Evolutionary conservation across 208 protist species (phyloP), one percentile per base, ranked within the genome.

Genomic region (Wallacemonas collosoma): DNA sequence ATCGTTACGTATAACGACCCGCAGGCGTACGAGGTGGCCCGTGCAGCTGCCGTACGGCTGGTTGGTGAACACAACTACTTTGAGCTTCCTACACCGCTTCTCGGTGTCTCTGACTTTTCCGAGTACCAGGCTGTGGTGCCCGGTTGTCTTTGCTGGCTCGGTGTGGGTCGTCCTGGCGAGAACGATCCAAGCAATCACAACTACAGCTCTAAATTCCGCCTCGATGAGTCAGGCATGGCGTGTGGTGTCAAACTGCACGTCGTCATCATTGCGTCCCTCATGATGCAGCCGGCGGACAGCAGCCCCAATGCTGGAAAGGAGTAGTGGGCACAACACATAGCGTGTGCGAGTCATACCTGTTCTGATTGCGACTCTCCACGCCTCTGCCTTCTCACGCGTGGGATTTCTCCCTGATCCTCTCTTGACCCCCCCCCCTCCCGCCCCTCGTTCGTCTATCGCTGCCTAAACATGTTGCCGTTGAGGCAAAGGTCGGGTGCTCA

Each of bases 1-100:
- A 94, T 94, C 48, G 79, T 94, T 43, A 94, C 89, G 26, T 90
- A 88, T 75, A 94, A 94, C 66, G 84, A 94, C 56, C 79, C 84
- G 6, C 73, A 76, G 65, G 89, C 89, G 15, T 94, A 87, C 72
- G 85, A 88, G 38, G 62, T 91, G 54, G 81, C 82, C 0, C 81
- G 72, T 73, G 69, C 56, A 9, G 80, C 83, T n/a, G 86, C 86
- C 0, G 67, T 79, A 6, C 70, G 80, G 4, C 67, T 94, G 1
- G 77, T 91, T 26, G 85, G 81, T 4, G 82, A 77, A 43, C 36
- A 2, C 9, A 79, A 88, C 60, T 88, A 85, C 62, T 66, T 84
- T 12, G 82, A 87, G 57, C 78, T 89, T 3, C 56, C 67, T 5
- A 83, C 71, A 0, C 86, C 89, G 2, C 72, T 87, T 41, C 76